Base-by-base conservation (phyloP, 345 rosid species). In the Sonneratia alba region DNA sequence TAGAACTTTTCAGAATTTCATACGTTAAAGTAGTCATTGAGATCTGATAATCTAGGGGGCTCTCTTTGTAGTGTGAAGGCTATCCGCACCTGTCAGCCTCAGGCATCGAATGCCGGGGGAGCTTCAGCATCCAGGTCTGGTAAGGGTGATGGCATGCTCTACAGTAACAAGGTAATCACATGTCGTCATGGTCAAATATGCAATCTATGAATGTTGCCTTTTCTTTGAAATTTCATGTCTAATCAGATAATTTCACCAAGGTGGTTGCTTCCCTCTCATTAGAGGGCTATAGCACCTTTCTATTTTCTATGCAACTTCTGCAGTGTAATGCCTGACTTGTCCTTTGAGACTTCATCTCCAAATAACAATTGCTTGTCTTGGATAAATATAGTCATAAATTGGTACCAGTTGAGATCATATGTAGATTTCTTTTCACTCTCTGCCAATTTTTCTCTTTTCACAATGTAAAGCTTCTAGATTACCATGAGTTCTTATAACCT, bases 61-160 rank as follows among this genome's bases (percentile, higher is more conserved):
- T 70, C 4, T 76, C 65, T 77, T 77, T 47, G 24, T 80, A 96
- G 98, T 81, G 98, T 96, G 72, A 96, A 85, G 82, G 90, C 94
- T 68, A 96, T 96, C 56, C 97, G 99, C 64, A 91, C 97, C 65
- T 96, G 99, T 77, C 92, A 87, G 70, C 99, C 99, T 78, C 99
- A 87, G 77, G 76, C 72, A 57, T 81, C 87, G 66, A 87, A 85
- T 62, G 74, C 79, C 68, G 87, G 89, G 70, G 83, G 81, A 47
- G 82, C 96, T 79, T 81, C 93, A 72, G 87, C 89, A 72, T 84
- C 93, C 72, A 86, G 98, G 81, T 79, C 88, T 62, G 86, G 86
- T 69, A 96, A 91, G 83, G 86, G 71, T 45, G 99, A 96, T 71
- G 90, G 86, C 69, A 77, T 86, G 81, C 89, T 82, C 77, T 91